Percentiles rank a stretch among this genome's conserved stretches.
These are phyloP conservation scores for Nannochloris sp. DNA, from an alignment of 139 green algal genomes.

Conservation along the genomic window DNA sequence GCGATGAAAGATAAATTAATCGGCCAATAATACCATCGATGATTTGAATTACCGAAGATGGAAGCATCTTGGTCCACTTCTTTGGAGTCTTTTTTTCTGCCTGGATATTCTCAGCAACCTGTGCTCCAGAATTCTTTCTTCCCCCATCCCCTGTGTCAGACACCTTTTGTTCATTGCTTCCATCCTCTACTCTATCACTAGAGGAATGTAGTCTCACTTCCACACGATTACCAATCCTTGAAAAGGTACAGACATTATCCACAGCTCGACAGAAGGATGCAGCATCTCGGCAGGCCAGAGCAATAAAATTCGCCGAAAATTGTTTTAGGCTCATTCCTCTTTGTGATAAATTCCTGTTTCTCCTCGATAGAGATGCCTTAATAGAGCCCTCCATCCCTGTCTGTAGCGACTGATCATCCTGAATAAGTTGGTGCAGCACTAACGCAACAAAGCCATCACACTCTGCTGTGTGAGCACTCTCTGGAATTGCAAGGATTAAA, in stretches of 20 bases:
- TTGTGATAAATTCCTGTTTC: not conserved
- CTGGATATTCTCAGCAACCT: not conserved
- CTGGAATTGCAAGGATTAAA: slow-evolving; percentile 68
- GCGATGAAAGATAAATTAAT: not conserved
- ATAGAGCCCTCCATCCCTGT: slow-evolving; percentile 88
- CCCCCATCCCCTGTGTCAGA: too few species aligned
- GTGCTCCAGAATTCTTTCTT: too few species aligned
- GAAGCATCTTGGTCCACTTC: not conserved
- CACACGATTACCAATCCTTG: too few species aligned
- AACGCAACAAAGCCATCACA: slow-evolving; percentile 59
- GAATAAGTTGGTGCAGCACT: slow-evolving; percentile 80
- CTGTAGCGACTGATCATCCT: slow-evolving; percentile 81
- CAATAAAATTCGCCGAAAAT: slow-evolving; percentile 48
- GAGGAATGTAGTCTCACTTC: too few species aligned
- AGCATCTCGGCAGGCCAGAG: slow-evolving; percentile 57
- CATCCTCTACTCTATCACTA: too few species aligned
- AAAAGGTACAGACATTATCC: too few species aligned
- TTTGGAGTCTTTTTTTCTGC: not conserved
- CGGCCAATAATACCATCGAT: not conserved
- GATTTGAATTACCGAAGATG: not conserved
- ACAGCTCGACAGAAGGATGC: slow-evolving; percentile 64
- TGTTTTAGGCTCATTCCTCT: slow-evolving; percentile 26
- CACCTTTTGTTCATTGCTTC: too few species aligned
- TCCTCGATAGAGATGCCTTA: slow-evolving; percentile 37
- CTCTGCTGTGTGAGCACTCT: slow-evolving; percentile 34